Conservation (phyloP, 225 moss, liverwort and hornwort genomes). For the Sphagnum tenellum region DNA sequence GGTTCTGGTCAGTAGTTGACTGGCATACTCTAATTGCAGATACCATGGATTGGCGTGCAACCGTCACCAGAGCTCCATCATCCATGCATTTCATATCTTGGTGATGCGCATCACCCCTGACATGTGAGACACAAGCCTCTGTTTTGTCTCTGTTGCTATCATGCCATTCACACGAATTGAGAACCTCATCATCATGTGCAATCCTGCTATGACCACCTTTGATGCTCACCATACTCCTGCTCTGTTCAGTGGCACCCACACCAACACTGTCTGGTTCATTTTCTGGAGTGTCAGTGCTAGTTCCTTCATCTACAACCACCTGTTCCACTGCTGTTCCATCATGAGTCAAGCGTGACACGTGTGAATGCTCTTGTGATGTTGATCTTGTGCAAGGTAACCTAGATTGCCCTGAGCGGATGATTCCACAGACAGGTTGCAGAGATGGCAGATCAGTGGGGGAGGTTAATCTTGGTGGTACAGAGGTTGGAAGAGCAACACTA, state of each 20-base stretch:
- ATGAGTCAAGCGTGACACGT: constrained; percentile 14
- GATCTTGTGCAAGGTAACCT: constrained; percentile 13
- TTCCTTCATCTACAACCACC: constrained; percentile 23
- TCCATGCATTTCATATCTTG: constrained; percentile 37
- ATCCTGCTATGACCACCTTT: constrained; percentile 14
- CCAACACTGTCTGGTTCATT: constrained; percentile 19
- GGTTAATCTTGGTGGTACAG: constrained; percentile 21
- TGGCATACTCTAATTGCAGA: constrained; percentile 12
- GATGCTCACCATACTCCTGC: constrained; percentile 12
- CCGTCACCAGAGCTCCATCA: constrained; percentile 42
- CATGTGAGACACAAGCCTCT: background rate
- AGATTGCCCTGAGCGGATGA: constrained; percentile 8
- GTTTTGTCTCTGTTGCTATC: constrained; percentile 38
- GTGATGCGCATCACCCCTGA: constrained; percentile 11
- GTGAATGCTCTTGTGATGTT: constrained; percentile 19
- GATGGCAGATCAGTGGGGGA: constrained; percentile 21
- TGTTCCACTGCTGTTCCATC: constrained; percentile 20
- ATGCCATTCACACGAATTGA: constrained; percentile 33
- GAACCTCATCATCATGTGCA: constrained; percentile 21
- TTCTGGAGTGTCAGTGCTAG: constrained; percentile 6
- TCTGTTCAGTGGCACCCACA: constrained; percentile 22
- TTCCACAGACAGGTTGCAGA: constrained; percentile 19
- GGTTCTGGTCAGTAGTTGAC: constrained; percentile 23
- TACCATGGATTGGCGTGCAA: constrained; percentile 34
- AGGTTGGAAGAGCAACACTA: constrained; percentile 32